phyloP scores from a whole-genome alignment of 2,329 filamentous ascomycete genomes.

The Laburnicola sp. region DNA sequence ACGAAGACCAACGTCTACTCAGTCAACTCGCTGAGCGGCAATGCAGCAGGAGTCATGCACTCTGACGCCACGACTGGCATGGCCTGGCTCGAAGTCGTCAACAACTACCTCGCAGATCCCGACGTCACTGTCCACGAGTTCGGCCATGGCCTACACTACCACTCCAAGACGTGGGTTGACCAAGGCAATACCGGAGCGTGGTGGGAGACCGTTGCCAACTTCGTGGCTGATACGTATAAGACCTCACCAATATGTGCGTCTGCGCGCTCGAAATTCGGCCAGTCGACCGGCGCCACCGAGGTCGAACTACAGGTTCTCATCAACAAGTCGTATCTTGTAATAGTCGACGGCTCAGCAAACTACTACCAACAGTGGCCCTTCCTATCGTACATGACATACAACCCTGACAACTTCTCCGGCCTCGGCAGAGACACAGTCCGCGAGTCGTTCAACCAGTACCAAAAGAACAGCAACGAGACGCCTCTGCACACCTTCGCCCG shows the following conservation, averaged over 20 bases:
- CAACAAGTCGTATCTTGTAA: constrained; percentile 52
- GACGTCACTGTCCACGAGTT: constrained; percentile 54
- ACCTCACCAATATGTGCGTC: constrained; percentile 50
- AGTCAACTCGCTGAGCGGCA: constrained; percentile 27
- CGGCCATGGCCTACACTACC: constrained; percentile 54
- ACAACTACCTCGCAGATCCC: constrained; percentile 44
- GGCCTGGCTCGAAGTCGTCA: constrained; percentile 50
- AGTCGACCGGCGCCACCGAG: constrained; percentile 42
- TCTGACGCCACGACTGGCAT: constrained; percentile 47
- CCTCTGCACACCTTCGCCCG: constrained; percentile 54
- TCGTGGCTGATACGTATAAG: constrained; percentile 54
- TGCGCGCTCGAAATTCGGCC: constrained; percentile 42
- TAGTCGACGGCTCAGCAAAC: constrained; percentile 55
- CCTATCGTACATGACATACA: constrained; percentile 53
- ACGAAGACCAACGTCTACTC: constrained; percentile 54
- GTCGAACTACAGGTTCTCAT: constrained; percentile 52
- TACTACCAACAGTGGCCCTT: constrained; percentile 59
- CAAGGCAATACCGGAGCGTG: constrained; percentile 53
- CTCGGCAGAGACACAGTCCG: constrained; percentile 23
- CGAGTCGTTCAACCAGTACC: constrained; percentile 47
- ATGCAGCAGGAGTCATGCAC: constrained; percentile 51
- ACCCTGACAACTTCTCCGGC: constrained; percentile 48
- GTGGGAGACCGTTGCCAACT: constrained; percentile 58
- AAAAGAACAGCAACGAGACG: constrained; percentile 52
- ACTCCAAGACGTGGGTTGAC: constrained; percentile 40